Base-by-base conservation (phyloP, 2,329 filamentous ascomycete genomes). In the Aphanocladium album region DNA sequence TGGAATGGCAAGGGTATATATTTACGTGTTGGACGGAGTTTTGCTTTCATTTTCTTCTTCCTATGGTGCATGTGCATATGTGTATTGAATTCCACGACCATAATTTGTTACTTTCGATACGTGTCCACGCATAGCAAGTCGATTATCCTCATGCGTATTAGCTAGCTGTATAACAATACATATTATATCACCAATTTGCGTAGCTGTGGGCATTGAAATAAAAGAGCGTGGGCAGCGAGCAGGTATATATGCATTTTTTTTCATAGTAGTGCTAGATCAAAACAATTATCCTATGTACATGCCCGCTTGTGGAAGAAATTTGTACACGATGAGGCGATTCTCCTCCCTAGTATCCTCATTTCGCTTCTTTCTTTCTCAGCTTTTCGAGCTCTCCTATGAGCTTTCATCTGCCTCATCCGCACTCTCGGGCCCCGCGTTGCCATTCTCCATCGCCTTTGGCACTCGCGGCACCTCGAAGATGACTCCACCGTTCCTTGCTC, bases 401-500 rank as follows among this genome's bases (percentile, higher is more conserved):
- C 39, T 30, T n/a, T 63, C 66, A 45, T 67, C 67, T 17, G 57
- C 61, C n/a, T 69, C 65, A 52, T 71, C 69, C 33, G 70, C 68
- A 53, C 69, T 68, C 21, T 73, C 76, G 59, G 77, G 75, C n/a
- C 64, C 67, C 59, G 61, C 66, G 27, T 47, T n/a, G 3, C 16
- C 41, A 12, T 47, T 25, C 6, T 6, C 16, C 30, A 30, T 23
- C n/a, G n/a, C 7, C 25, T 19, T n/a, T 2, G 23, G 5, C 4
- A 76, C 66, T 68, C 76, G 79, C 16, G 89, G 84, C 37, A 97
- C 84, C 72, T 96, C 92, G 70, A 96, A 96, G 11, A 97, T 83
- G 25, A 95, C 83, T n/a, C 89, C 90, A 7, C 91, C 90, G 70
- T 96, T 97, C 65, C 87, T 88, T 4, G 86, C 91, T 8, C 78